Percentiles rank a stretch among this genome's conserved stretches.
These are phyloP conservation scores for Nicotiana undulata DNA, from an alignment of 257 asterid species.

Conservation along the genomic window DNA sequence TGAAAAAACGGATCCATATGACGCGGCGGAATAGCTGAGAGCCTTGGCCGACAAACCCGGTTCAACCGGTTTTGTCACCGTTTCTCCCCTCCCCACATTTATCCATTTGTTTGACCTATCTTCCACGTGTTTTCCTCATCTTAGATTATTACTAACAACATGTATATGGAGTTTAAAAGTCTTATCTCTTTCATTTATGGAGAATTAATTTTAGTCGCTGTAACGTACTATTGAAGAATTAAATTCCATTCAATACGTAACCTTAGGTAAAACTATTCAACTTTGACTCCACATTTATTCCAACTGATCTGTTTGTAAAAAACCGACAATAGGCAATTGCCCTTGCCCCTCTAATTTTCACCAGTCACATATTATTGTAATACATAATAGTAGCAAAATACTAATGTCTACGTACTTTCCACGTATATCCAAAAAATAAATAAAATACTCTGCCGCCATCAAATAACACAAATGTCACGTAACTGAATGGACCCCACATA, in stretches of 20 bases:
- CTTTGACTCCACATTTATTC: neutral
- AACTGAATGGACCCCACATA: neutral
- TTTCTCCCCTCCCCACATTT: neutral
- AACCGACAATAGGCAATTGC: neutral
- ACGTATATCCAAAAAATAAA: neutral
- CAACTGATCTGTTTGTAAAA: neutral
- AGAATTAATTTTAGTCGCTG: neutral
- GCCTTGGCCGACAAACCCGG: constrained; percentile 1
- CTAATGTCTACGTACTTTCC: neutral
- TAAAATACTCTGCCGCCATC: neutral
- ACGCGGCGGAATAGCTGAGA: neutral
- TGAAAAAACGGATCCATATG: neutral
- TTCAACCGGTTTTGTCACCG: neutral
- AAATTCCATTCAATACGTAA: neutral
- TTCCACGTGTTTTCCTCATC: neutral
- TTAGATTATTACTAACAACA: too few species aligned
- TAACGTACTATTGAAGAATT: neutral
- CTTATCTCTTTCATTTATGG: neutral
- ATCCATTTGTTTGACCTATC: neutral
- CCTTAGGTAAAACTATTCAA: neutral
- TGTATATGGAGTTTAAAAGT: too few species aligned
- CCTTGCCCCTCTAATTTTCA: neutral
- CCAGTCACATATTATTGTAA: neutral
- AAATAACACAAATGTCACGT: neutral
- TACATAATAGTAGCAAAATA: neutral